These are phyloP conservation scores for Lathyrus tuberosus DNA, from an alignment of 306 rosid species.

Conservation along the genomic window DNA sequence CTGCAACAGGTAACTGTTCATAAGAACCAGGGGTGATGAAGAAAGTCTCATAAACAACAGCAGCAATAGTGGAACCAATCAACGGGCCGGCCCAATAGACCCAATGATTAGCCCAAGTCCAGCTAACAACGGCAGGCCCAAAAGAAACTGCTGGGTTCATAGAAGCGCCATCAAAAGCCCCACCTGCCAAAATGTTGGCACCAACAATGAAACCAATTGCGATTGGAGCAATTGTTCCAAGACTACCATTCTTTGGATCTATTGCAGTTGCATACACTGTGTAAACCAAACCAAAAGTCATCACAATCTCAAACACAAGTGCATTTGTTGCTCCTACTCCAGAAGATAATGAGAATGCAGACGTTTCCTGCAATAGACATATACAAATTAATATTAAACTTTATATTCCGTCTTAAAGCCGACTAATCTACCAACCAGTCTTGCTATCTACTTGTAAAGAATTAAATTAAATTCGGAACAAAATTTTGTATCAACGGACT, in stretches of 20 bases:
- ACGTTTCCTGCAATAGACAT: constrained; percentile 54
- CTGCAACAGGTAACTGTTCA: constrained; percentile 60
- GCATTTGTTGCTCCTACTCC: constrained; percentile 76
- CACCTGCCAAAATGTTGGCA: constrained; percentile 80
- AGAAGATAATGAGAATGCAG: constrained; percentile 61
- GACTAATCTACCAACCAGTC: too few relatives aligned
- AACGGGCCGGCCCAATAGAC: constrained; percentile 81
- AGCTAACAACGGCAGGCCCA: constrained; percentile 83
- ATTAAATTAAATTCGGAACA: too few relatives aligned
- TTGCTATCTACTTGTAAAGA: too few relatives aligned
- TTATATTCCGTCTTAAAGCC: too few relatives aligned
- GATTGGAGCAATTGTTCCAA: constrained; percentile 75
- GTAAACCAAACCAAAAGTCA: constrained; percentile 80
- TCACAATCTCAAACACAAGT: constrained; percentile 74
- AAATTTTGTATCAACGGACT: too few relatives aligned
- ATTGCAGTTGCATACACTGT: constrained; percentile 78
- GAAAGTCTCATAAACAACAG: constrained; percentile 54
- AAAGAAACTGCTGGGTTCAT: constrained; percentile 91
- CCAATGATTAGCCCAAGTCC: constrained; percentile 80
- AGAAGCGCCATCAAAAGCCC: constrained; percentile 86
- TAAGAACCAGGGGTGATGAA: constrained; percentile 63
- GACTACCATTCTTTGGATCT: constrained; percentile 71
- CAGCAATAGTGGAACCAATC: constrained; percentile 66
- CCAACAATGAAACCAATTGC: constrained; percentile 88
- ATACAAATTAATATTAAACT: background rate